A percentile compares a stretch with the other conserved stretches of the same genome.
Evolutionary conservation across 2,329 filamentous ascomycete species (phyloP).

Genomic region (Hypomyces rosellus): DNA sequence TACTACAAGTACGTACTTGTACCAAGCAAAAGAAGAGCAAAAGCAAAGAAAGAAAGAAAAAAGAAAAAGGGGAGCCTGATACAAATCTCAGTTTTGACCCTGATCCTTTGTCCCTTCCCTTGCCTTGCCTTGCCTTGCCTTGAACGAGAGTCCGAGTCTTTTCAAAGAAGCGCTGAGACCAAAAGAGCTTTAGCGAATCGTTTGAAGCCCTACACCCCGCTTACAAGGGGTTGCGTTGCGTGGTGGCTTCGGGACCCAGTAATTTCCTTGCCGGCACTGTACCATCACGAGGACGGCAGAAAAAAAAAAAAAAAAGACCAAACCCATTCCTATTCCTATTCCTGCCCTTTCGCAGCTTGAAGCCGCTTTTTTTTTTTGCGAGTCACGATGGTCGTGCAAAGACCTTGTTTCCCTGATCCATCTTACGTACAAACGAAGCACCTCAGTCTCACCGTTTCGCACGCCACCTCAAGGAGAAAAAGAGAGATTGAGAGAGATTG

Average conservation of each 20-base stretch:
- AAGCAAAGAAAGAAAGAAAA: too few relatives aligned
- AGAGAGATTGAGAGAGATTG: too few relatives aligned
- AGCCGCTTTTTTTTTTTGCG: constrained; percentile 3
- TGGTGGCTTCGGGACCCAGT: constrained; percentile 2
- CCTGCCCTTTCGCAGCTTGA: not conserved
- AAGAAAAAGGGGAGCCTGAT: too few relatives aligned
- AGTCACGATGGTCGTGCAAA: constrained; percentile 14
- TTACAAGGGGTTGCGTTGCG: not conserved
- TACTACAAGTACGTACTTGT: too few relatives aligned
- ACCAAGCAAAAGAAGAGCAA: too few relatives aligned
- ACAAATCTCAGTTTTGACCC: too few relatives aligned
- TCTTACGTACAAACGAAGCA: constrained; percentile 15
- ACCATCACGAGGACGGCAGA: constrained; percentile 24
- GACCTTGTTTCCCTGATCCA: not conserved
- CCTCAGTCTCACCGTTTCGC: constrained; percentile 12
- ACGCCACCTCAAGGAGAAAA: constrained; percentile 1
- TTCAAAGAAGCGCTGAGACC: too few relatives aligned
- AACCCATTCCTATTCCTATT: not conserved
- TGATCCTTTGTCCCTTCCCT: too few relatives aligned
- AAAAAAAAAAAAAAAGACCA: constrained; percentile 7
- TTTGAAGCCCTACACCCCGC: too few relatives aligned
- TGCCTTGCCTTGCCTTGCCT: too few relatives aligned
- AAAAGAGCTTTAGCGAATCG: too few relatives aligned
- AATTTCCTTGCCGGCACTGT: constrained; percentile 15
- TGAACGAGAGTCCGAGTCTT: too few relatives aligned